Conservation (phyloP, 2,329 filamentous ascomycete species). For the Fusarium praegraminearum region DNA sequence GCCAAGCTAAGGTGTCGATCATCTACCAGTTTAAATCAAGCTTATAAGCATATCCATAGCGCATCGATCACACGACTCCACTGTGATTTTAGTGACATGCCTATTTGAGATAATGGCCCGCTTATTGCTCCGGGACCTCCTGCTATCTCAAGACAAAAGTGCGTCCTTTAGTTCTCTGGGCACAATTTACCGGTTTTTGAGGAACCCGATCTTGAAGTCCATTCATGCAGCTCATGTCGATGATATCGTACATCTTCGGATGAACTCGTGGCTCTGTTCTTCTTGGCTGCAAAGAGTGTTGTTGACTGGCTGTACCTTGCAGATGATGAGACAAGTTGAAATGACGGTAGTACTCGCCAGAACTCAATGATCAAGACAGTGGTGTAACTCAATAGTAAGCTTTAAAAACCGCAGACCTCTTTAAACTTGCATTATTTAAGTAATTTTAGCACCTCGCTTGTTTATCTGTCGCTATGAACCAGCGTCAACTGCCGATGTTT, state of each 20-base stretch:
- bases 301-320: background rate
- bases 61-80: background rate
- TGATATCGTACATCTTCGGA: background rate
- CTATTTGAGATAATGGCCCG: slow-evolving; percentile 4
- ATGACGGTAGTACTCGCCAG: too few species aligned
- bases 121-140: slow-evolving; percentile 2
- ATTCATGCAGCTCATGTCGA: background rate
- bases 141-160: background rate
- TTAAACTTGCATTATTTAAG: too few species aligned
- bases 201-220: background rate
- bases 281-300: background rate
- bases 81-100: background rate
- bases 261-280: background rate
- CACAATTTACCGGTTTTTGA: too few species aligned
- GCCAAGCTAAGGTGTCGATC: slow-evolving; percentile 6
- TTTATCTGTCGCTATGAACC: too few species aligned
- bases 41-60: slow-evolving; percentile 2
- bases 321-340: background rate
- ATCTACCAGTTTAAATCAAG: slow-evolving; percentile 18
- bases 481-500: too few species aligned
- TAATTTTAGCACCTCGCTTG: too few species aligned
- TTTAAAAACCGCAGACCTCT: too few species aligned
- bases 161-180: background rate
- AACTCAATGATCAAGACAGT: too few species aligned
- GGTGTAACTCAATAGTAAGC: too few species aligned